These are phyloP conservation scores for Syzygium syzygioides DNA, from an alignment of 441 rosid species.

Conservation along the genomic window DNA sequence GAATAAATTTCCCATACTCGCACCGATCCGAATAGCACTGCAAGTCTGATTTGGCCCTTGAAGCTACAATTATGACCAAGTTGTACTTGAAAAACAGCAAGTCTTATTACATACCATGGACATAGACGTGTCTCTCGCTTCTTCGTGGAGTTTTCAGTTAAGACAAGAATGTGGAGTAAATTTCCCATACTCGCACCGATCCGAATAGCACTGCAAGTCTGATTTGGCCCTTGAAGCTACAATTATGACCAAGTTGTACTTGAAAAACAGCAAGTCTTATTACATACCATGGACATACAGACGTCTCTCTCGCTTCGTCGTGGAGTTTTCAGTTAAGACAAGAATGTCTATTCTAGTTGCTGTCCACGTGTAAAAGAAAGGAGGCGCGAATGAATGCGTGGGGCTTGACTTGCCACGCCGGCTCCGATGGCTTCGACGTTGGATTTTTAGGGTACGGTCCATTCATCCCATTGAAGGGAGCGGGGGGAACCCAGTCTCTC, in stretches of 20 bases:
- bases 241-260: background rate
- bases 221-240: too few species aligned
- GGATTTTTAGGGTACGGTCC: constrained; percentile 18
- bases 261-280: background rate
- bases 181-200: too few species aligned
- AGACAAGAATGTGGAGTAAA: too few species aligned
- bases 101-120: background rate
- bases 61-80: background rate
- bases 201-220: too few species aligned
- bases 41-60: too few species aligned
- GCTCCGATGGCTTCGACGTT: constrained; percentile 1
- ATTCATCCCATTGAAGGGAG: background rate
- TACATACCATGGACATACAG: background rate
- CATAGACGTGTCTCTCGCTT: background rate
- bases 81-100: background rate
- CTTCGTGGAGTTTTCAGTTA: background rate
- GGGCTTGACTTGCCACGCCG: background rate
- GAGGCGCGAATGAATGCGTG: background rate
- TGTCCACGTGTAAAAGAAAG: background rate
- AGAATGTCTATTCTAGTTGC: background rate
- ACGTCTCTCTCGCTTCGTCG: background rate
- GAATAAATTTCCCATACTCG: too few species aligned
- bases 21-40: too few species aligned
- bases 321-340: background rate
- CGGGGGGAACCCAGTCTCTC: background rate